Base-by-base conservation (phyloP, 495 filamentous ascomycete species). In the Niebla homalea region DNA sequence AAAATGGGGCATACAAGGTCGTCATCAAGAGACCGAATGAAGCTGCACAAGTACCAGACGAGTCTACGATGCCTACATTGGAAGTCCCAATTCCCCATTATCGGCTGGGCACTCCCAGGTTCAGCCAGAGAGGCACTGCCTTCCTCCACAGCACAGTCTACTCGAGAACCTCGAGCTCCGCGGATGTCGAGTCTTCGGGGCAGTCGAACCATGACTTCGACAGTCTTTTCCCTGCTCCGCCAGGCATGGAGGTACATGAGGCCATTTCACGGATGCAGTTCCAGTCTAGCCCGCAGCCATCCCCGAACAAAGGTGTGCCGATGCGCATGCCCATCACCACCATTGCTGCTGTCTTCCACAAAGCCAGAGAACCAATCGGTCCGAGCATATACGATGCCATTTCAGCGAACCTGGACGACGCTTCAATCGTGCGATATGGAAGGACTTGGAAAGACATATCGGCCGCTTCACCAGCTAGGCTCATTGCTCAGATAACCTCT, bases 401-500 rank as follows among this genome's bases (percentile, higher is more conserved):
- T 46, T 84, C 86, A 16, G 81, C 64, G 21, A 72, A 75, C 37
- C 76, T 77, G 63, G 85, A 98, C 62, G 77, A 89, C 59, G 79
- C 80, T 35, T 70, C 84, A 5, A 80, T 96, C 35, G 93, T 98
- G 26, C 85, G 87, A 42, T 95, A 93, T 66, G 79, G 85, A 44
- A 57, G 77, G 3, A 69, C 70, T 12, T 79, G 77, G 14, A 79
- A 82, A 36, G 77, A 85, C 48, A 90, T 98, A 23, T 81, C 77
- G 32, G 92, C 93, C 43, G 92, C 93, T 15, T 95, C 88, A 0
- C 88, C 90, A 2, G 84, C 88, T 8, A 81, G 93, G 12, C 78
- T 99, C 32, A 86, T 99, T 41, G 90, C 89, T n/a, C 87, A 99
- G 64, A 94, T 99, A 51, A 97, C 92, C 4, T 97, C 93, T 16